Evolutionary conservation across 2,329 filamentous ascomycete genomes (phyloP).

Genomic region (Cladosporium sp.): DNA sequence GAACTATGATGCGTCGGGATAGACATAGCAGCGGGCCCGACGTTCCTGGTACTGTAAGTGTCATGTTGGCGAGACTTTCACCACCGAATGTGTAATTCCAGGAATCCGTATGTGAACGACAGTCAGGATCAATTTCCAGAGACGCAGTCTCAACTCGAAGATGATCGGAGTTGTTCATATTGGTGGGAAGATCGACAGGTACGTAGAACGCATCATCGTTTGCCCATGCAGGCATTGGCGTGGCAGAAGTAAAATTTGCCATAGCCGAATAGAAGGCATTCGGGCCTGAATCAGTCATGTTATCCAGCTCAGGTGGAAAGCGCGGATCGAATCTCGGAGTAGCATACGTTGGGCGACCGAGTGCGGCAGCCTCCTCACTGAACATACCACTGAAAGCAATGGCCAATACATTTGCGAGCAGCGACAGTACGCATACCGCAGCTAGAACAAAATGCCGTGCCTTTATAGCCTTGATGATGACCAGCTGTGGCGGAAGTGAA

Average conservation of each 20-base stretch:
- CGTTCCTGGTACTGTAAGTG: background rate
- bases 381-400: conserved; percentile 52
- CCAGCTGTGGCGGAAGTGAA: conserved; percentile 53
- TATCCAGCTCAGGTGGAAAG: background rate
- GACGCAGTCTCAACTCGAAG: background rate
- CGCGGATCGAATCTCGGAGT: background rate
- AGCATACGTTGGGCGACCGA: conserved; percentile 17
- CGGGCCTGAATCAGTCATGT: conserved; percentile 4
- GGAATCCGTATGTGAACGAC: background rate
- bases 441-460: conserved; percentile 46
- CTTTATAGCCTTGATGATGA: conserved; percentile 42
- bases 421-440: conserved; percentile 44
- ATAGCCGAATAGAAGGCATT: conserved; percentile 42
- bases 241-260: conserved; percentile 44
- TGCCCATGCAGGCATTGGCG: conserved; percentile 49
- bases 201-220: conserved; percentile 45
- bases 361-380: conserved; percentile 30
- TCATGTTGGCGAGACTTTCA: background rate
- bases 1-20: background rate
- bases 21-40: background rate
- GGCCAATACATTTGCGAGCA: conserved; percentile 52
- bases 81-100: background rate
- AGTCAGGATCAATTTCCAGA: background rate
- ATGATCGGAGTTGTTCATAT: background rate
- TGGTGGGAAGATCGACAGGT: conserved; percentile 32